Evolutionary conservation across 2,329 filamentous ascomycete species (phyloP).

Genomic region (Ophiocordyceps unilateralis): DNA sequence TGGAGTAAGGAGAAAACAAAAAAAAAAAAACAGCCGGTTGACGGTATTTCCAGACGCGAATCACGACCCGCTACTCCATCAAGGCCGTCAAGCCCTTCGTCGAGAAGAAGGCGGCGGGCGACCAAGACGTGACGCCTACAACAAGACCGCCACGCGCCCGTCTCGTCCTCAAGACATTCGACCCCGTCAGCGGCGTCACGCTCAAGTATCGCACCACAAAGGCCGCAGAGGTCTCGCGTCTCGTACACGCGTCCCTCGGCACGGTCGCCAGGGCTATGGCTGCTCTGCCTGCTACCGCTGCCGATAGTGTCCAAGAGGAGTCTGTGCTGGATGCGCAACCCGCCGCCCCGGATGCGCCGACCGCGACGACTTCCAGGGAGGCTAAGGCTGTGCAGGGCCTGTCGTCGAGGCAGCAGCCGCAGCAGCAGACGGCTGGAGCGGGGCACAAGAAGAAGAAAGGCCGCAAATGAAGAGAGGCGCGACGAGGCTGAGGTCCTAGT

Average conservation of each 20-base stretch:
- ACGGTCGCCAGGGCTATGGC: slow-evolving; percentile 55
- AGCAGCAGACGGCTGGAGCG: slow-evolving; percentile 17
- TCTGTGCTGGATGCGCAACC: slow-evolving; percentile 22
- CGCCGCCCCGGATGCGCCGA: neutral
- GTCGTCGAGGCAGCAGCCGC: slow-evolving; percentile 10
- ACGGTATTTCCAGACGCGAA: slow-evolving; percentile 46
- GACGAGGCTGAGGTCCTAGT: neutral
- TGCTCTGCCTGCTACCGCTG: slow-evolving; percentile 21
- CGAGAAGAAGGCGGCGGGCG: slow-evolving; percentile 9
- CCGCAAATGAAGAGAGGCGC: slow-evolving; percentile 34
- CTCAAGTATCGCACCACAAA: slow-evolving; percentile 89
- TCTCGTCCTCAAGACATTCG: slow-evolving; percentile 78
- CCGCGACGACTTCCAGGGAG: slow-evolving; percentile 3
- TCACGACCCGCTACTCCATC: slow-evolving; percentile 86
- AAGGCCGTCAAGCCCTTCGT: slow-evolving; percentile 20
- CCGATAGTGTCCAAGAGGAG: slow-evolving; percentile 21
- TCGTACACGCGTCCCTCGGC: slow-evolving; percentile 57
- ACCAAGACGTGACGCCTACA: slow-evolving; percentile 6
- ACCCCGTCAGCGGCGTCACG: slow-evolving; percentile 62
- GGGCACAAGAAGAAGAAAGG: slow-evolving; percentile 57
- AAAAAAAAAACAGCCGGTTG: neutral
- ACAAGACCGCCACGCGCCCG: slow-evolving; percentile 42
- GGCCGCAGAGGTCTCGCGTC: slow-evolving; percentile 70
- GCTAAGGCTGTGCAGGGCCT: slow-evolving; percentile 11
- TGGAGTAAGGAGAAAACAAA: neutral